Evolutionary conservation across 202 grass and related monocot species (phyloP).

Genomic region (Alloteropsis angusta): DNA sequence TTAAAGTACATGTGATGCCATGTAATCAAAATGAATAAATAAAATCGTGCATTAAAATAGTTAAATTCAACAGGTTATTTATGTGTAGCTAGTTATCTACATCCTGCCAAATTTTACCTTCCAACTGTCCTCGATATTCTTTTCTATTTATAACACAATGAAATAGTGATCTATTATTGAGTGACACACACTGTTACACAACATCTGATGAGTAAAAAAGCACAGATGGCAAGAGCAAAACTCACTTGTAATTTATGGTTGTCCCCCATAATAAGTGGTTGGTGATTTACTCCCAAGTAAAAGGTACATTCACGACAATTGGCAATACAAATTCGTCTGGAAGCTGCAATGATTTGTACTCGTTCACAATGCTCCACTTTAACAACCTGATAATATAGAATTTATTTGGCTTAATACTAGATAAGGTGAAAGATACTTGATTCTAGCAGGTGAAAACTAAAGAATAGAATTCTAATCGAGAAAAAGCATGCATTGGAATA

Average conservation of each 20-base stretch:
- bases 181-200: background rate
- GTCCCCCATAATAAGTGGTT: constrained; percentile 82
- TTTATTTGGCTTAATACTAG: background rate
- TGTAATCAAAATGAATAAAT: background rate
- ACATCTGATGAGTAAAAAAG: constrained; percentile 6
- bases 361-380: constrained; percentile 98
- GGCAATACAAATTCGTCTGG: constrained; percentile 83
- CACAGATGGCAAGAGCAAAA: constrained; percentile 5
- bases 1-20: background rate
- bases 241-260: constrained; percentile 97
- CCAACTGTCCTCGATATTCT: background rate
- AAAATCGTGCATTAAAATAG: background rate
- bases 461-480: background rate
- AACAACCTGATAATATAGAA: constrained; percentile 54
- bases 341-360: constrained; percentile 74
- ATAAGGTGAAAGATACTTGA: background rate
- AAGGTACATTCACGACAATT: constrained; percentile 96
- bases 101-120: background rate
- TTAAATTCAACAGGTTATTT: background rate
- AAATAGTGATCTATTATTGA: background rate
- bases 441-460: constrained; percentile 5
- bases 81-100: background rate
- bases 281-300: constrained; percentile 84
- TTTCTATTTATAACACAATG: background rate
- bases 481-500: background rate